Conservation (phyloP, 2,329 filamentous ascomycete species). For the Monosporascus sp. region DNA sequence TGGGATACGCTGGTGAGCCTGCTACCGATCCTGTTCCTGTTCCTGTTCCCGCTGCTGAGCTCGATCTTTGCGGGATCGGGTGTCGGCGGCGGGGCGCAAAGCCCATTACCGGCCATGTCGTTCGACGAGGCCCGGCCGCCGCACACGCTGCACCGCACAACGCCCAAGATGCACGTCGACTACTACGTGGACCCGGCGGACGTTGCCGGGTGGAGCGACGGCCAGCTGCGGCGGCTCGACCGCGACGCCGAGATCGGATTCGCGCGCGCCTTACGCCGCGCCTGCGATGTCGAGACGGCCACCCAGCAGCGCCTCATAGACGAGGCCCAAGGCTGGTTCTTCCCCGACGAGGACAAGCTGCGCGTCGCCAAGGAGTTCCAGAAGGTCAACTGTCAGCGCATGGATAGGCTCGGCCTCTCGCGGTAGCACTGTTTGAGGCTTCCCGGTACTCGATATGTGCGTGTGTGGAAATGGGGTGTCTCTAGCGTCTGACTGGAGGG, state of each 20-base stretch:
- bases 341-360: conserved; percentile 74
- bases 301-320: conserved; percentile 64
- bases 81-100: conserved; percentile 37
- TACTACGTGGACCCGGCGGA: conserved; percentile 85
- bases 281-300: conserved; percentile 71
- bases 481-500: no score
- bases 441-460: no score
- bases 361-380: conserved; percentile 55
- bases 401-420: conserved; percentile 39
- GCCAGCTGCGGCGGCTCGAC: conserved; percentile 72
- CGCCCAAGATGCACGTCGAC: conserved; percentile 64
- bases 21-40: conserved; percentile 82
- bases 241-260: conserved; percentile 69
- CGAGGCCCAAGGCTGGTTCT: conserved; percentile 84
- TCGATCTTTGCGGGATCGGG: conserved; percentile 59
- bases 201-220: conserved; percentile 61
- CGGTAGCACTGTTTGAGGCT: conserved; percentile 11
- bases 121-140: conserved; percentile 69
- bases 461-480: no score
- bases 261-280: conserved; percentile 58
- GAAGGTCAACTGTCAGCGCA: conserved; percentile 48
- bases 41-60: conserved; percentile 77
- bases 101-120: conserved; percentile 62
- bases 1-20: conserved; percentile 65
- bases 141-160: conserved; percentile 68